These are phyloP conservation scores for Solanum ossicruentum DNA, from an alignment of 257 asterid genomes.

Conservation along the genomic window DNA sequence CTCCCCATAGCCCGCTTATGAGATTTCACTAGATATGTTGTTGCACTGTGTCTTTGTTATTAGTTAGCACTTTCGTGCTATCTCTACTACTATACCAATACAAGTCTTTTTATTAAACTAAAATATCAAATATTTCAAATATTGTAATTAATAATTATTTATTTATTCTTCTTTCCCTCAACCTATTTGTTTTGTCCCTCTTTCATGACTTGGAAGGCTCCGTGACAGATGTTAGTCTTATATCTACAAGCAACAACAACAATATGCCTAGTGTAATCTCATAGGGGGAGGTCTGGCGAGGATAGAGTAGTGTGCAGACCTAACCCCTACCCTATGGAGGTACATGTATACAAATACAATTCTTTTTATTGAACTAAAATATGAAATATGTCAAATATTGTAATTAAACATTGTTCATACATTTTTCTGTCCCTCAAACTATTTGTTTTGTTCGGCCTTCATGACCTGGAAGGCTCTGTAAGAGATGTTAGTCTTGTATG, in stretches of 20 bases:
- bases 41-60: neutral
- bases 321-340: neutral
- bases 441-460: neutral
- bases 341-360: neutral
- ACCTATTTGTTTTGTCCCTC: neutral
- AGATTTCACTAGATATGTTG: no score
- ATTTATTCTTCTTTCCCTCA: neutral
- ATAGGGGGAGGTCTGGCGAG: neutral
- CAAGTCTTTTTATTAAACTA: neutral
- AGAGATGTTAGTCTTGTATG: neutral
- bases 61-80: neutral
- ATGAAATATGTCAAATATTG: neutral
- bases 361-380: neutral
- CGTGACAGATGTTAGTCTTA: neutral
- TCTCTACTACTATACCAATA: neutral
- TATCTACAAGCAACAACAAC: neutral
- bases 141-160: neutral
- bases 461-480: neutral
- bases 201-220: neutral
- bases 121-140: neutral
- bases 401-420: neutral
- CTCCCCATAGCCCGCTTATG: no score
- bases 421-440: neutral
- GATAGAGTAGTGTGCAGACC: neutral
- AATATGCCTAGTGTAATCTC: neutral